These are phyloP conservation scores for Podospora anserina DNA, from an alignment of 495 filamentous ascomycete species.

Conservation along the genomic window DNA sequence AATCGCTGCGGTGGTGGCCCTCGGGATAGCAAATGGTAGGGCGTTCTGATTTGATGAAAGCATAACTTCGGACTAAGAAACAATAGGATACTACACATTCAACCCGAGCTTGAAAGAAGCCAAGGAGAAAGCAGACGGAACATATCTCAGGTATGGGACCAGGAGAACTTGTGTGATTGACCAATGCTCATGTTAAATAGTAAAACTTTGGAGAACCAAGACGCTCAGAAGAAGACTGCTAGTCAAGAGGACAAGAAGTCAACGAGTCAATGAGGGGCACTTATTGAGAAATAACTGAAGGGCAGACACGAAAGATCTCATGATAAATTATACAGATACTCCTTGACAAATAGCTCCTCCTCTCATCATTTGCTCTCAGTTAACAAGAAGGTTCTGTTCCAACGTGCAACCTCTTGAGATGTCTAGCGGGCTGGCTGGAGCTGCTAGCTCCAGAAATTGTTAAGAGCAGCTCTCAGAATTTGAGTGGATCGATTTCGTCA, in stretches of 20 bases:
- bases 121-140: slow-evolving; percentile 29
- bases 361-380: no score
- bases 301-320: no score
- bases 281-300: background rate
- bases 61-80: slow-evolving; percentile 12
- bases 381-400: no score
- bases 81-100: slow-evolving; percentile 46
- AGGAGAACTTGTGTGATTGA: background rate
- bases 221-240: background rate
- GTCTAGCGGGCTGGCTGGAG: background rate
- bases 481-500: slow-evolving; percentile 10
- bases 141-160: slow-evolving; percentile 12
- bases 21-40: slow-evolving; percentile 33
- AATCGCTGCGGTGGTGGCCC: slow-evolving; percentile 21
- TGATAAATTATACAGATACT: no score
- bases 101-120: slow-evolving; percentile 39
- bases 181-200: slow-evolving; percentile 20
- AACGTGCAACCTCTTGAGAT: background rate
- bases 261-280: background rate
- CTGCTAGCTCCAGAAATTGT: background rate
- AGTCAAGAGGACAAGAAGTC: slow-evolving; percentile 9
- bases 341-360: no score
- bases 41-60: background rate
- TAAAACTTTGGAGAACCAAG: slow-evolving; percentile 17
- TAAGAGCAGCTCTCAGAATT: background rate